Evolutionary conservation across 2,329 filamentous ascomycete genomes (phyloP), one percentile per base, ranked within the genome.

Genomic region (Exophiala calicioides): DNA sequence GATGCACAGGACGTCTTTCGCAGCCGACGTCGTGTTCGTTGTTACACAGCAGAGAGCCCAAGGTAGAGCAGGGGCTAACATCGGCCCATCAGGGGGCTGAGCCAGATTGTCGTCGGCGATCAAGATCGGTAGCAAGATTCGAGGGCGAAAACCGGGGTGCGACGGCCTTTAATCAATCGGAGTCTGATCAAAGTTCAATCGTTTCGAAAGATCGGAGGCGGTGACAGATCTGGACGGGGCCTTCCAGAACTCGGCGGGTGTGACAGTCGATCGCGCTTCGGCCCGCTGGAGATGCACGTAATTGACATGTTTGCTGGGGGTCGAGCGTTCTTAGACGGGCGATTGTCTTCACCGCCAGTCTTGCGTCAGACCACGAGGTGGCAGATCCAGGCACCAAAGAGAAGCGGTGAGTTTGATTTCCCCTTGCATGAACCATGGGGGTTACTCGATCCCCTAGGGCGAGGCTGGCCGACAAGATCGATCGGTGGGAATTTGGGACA

Each of bases 301-400:
- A 16, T 13, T 12, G 8, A 16, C 6, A 33, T 12, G 8, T 33
- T 6, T 33, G 6, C 15, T 29, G 12, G 36, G 20, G 18, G 18
- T 24, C 9, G 36, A 27, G n/a, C 24, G 24, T 10, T 16, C 6
- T 7, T 6, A 33, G 30, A 10, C 13, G 8, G 6, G 15, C 30
- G 9, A 10, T 33, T 16, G 15, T n/a, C 42, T 42, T 53, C 46
- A 53, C 45, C 45, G 50, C 50, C 45, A 46, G 21, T 46, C 45
- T 53, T 53, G 50, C 50, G 50, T 53, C 50, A 53, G 38, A 33
- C 40, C 35, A 50, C 50, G 42, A 47, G 45, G 23, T 29, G 18
- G 19, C 12, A 9, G 20, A 24, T 29, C 5, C 29, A 27, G 34
- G 39, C 39, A 26, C 12, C 27, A 10, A 10, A n/a, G 16, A 20